Percentiles rank a stretch among this genome's conserved stretches.
Conservation (phyloP, 1,284 basidiomycete genomes). For the Coniferiporia weirii region DNA sequence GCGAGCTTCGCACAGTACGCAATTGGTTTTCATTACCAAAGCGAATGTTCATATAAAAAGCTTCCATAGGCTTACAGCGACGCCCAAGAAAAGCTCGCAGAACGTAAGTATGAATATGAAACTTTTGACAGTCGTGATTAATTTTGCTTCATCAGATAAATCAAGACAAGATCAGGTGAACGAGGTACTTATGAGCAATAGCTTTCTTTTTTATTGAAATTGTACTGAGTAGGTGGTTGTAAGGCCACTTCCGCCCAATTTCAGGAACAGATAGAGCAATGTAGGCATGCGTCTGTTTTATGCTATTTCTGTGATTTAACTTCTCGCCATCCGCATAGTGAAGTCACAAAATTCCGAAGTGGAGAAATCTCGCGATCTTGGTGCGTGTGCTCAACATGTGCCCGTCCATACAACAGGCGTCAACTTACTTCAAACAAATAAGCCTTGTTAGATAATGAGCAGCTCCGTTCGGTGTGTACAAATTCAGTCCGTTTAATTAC, state of each 20-base stretch:
- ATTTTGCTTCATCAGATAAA: neutral
- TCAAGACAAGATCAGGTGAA: neutral
- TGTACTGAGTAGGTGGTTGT: neutral
- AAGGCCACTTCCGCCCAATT: neutral
- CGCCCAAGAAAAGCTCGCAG: constrained; percentile 4
- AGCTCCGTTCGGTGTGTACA: constrained; percentile 1
- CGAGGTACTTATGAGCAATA: neutral
- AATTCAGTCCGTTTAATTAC: neutral
- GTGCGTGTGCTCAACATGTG: neutral
- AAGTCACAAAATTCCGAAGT: neutral
- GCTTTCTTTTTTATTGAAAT: neutral
- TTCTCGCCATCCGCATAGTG: neutral
- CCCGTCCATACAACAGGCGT: no score
- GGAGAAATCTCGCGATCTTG: neutral
- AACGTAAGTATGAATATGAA: neutral
- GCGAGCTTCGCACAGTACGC: no score
- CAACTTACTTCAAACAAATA: neutral
- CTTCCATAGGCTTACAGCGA: neutral
- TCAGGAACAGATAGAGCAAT: neutral
- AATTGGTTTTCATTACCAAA: no score
- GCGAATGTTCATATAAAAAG: no score
- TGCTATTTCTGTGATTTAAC: neutral
- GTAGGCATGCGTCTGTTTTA: neutral
- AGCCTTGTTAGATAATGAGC: constrained; percentile 7
- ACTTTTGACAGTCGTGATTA: neutral